Evolutionary conservation across 2,329 filamentous ascomycete species (phyloP), one percentile per base, ranked within the genome.

Genomic region (Colletotrichum sansevieriae): DNA sequence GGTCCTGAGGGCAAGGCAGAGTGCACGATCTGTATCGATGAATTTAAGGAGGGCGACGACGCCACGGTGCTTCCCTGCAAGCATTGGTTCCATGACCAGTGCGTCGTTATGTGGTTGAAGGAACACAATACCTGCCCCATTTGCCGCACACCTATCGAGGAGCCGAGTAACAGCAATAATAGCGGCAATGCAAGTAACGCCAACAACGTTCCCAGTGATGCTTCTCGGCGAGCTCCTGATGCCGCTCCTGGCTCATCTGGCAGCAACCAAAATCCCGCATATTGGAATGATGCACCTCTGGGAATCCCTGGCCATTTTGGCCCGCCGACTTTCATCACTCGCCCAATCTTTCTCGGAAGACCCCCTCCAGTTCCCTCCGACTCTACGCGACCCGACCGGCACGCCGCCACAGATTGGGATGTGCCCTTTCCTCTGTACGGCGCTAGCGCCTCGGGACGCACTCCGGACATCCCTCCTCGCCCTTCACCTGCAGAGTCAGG

Each of bases 21-120:
- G 76, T 99, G 96, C 78, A 95, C 93, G 41, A 97, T 99, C 67
- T 99, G 96, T 80, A 97, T 98, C 83, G 94, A 98, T 63, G 88
- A 92, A 33, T 91, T 97, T 70, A 85, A 88, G 29, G 76, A 92
- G 41, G 92, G 90, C 11, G 90, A 92, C 35, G 89, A 92, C 76
- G 93, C 95, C 5, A 88, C 92, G 0, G 86, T 91, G 52, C 80
- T 99, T 58, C 94, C 94, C 0, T 99, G 96, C 80, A 91, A 89
- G 68, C 96, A 99, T 76, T 97, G 94, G 93, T 98, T 97, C 78
- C 95, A 98, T 75, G 90, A 91, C 66, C 83, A 88, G 29, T 98
- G 95, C 74, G 92, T 96, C 39, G 86, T 89, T 25, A 84, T 92
- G 57, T 98, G 95, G 95, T 82, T 98, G 59, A 88, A 87, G 74